Base-by-base conservation (phyloP, 192 early-diverging fungal species). In the Coemansia sp. region DNA sequence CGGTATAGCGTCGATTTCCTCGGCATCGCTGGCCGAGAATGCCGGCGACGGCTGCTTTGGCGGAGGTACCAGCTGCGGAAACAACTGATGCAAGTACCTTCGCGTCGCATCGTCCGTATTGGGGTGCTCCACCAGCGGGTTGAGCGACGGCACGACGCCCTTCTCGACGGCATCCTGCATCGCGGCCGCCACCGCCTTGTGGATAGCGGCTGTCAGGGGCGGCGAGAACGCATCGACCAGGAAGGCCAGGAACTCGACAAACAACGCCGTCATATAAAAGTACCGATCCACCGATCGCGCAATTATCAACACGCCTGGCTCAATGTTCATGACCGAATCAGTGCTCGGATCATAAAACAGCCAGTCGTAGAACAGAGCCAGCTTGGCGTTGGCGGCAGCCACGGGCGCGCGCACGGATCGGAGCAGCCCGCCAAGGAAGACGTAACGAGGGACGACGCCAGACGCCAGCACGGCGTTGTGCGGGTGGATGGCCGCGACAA, bases 331-430 rank as follows among this genome's bases (percentile, higher is more conserved):
- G 21, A 90, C 82, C 44, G 70, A 84, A 39, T 88, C 85, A n/a
- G 42, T 46, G 9, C 39, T n/a, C 5, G 82, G 72, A 18, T 79
- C 75, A 45, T 78, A 90, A 36, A 83, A 85, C 14, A 90, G 54
- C 88, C 88, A 90, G 53, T 90, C 88, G 40, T 80, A 85, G 37
- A 86, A 83, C 26, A 90, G 47, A 9, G 88, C 86, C 14, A 85
- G 67, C 32, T 89, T 89, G 30, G 80, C 80, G 45, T 83, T 82
- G 12, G 82, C 63, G 4, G 82, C 82, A 1, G 75, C 66, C 0
- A 80, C 77, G 39, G 69, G 68, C 29, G 79, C 80, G 55, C 82
- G 54, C 12, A 90, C 72, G 28, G 50, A 54, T 0, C 80, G 56
- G 38, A 90, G 30, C 0, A 90, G 28, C 5, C 68, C 65, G 26